Base-by-base conservation (phyloP, 129 eudicot genomes). In the Flaveria linearis region DNA sequence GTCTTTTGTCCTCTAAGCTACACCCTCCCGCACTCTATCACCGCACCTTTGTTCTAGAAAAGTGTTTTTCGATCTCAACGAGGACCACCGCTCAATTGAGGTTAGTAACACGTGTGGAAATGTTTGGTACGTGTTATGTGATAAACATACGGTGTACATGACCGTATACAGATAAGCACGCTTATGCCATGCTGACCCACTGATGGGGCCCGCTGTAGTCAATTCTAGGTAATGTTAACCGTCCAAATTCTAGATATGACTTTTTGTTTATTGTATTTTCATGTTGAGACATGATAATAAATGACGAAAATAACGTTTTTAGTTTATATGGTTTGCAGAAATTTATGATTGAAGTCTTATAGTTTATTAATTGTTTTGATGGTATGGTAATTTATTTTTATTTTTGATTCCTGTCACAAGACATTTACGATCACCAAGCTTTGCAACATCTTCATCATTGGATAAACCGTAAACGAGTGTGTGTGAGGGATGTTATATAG, bases 1-100 rank as follows among this genome's bases (percentile, higher is more conserved):
- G 10, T 55, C 23, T 7, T 43, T 77, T 22, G 25, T 68, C 61
- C 69, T 16, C 10, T 43, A 33, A 33, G 28, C 15, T 77, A 25
- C 75, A 67, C 75, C 75, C 75, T 77, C 69, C 69, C 81, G 9
- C 33, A 77, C 60, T 8, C 17, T 68, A 68, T 46, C 68, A 20
- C 0, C 9, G 2, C 64, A 16, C 23, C 20, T n/a, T 75, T 17
- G 36, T 51, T 65, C 69, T 42, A 23, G 55, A 45, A 30, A 53
- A 13, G 1, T 60, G 16, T 26, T 26, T 22, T 26, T 25, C 5
- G 41, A 61, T 4, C 3, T 61, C 3, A 25, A 25, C 68, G 42
- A 61, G 68, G 68, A 26, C 41, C 8, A 4, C 16, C 6, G 18
- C 14, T 13, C 6, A 12, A 23, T 26, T 26, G 10, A 18, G 14